Conservation (phyloP, 1,284 basidiomycete species). For the Agroathelia rolfsii region DNA sequence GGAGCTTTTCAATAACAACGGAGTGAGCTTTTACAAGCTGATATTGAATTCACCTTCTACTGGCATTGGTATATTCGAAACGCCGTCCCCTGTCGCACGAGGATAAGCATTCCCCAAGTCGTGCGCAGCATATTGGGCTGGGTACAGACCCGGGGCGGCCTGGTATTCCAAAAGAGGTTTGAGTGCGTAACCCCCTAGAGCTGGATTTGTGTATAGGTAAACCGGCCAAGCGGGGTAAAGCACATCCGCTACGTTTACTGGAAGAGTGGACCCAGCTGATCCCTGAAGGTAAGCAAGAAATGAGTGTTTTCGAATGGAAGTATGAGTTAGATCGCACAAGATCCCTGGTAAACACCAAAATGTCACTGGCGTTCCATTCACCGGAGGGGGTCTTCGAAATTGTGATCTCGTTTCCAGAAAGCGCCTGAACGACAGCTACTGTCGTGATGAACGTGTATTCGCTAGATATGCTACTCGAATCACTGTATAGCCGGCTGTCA, state of each 20-base stretch:
- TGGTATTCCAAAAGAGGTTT: slow-evolving; percentile 37
- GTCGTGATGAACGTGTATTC: slow-evolving; percentile 30
- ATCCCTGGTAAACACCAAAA: slow-evolving; percentile 41
- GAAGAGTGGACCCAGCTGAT: too few relatives aligned
- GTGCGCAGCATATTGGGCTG: slow-evolving; percentile 25
- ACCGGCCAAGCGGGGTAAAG: slow-evolving; percentile 38
- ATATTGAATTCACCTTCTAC: slow-evolving; percentile 4
- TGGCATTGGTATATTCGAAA: slow-evolving; percentile 12
- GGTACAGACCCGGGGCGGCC: slow-evolving; percentile 16
- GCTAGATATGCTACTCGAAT: too few relatives aligned
- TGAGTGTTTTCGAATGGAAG: too few relatives aligned
- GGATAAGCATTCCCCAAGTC: slow-evolving; percentile 26
- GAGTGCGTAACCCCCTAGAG: slow-evolving; percentile 28
- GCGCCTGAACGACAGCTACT: slow-evolving; percentile 28
- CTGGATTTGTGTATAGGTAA: slow-evolving; percentile 35
- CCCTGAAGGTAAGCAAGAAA: too few relatives aligned
- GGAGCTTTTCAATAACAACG: slow-evolving; percentile 5
- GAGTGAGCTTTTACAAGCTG: slow-evolving; percentile 10
- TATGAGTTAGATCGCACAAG: too few relatives aligned
- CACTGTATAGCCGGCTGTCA: too few relatives aligned
- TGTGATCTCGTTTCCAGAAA: slow-evolving; percentile 31
- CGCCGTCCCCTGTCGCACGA: slow-evolving; percentile 6
- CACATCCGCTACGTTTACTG: slow-evolving; percentile 37
- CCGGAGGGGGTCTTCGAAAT: slow-evolving; percentile 20
- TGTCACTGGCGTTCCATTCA: slow-evolving; percentile 25